Percentiles rank a stretch among this genome's conserved stretches.
Conservation (phyloP, 495 filamentous ascomycete genomes). For the Podospora comata region DNA sequence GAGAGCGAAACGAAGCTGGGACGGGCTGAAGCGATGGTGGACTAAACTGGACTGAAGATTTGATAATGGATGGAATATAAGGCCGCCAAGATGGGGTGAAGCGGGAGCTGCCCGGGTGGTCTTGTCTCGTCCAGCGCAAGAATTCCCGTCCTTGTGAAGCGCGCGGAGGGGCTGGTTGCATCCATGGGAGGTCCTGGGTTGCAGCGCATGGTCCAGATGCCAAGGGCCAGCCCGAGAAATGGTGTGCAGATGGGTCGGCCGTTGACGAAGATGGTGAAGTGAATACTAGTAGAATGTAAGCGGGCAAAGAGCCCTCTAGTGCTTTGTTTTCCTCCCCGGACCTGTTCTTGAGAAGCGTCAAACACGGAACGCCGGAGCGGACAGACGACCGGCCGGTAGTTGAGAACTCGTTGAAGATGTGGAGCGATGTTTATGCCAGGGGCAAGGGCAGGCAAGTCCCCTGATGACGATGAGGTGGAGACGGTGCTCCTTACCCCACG, state of each 20-base stretch:
- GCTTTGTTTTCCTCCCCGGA: neutral
- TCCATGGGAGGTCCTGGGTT: neutral
- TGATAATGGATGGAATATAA: neutral
- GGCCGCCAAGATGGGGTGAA: neutral
- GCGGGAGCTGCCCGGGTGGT: neutral
- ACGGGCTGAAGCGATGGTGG: neutral
- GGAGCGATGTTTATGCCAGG: neutral
- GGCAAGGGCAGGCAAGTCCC: neutral
- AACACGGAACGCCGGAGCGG: neutral
- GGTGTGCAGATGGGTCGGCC: neutral
- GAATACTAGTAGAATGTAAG: neutral
- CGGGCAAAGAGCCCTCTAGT: neutral
- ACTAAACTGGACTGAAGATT: neutral
- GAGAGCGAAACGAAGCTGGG: slow-evolving; percentile 1
- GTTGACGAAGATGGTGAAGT: no score
- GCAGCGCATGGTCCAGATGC: neutral
- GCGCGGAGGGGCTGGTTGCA: neutral
- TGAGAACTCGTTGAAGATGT: neutral
- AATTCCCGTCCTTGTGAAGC: neutral
- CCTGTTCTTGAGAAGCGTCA: neutral
- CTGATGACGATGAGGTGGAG: neutral
- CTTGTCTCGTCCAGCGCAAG: neutral
- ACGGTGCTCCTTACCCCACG: neutral
- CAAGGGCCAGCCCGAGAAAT: neutral
- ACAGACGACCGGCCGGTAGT: neutral